phyloP scores from a whole-genome alignment of 1,284 basidiomycete species.

The Cryptococcus sp. region DNA sequence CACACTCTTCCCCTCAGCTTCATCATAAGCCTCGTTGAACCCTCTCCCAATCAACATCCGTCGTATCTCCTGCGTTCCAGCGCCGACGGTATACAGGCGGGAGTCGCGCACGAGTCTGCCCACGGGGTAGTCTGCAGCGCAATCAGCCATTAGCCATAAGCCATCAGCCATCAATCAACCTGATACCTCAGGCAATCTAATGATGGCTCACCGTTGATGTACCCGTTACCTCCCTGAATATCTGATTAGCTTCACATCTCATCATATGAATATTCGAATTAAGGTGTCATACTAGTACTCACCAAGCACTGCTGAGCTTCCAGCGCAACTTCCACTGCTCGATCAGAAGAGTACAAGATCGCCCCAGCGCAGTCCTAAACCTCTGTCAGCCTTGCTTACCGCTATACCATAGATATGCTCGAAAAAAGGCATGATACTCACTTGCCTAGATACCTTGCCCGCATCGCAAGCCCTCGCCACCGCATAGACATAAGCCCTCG shows the following conservation, averaged over 20 bases:
- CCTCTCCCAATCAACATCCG: constrained; percentile 87
- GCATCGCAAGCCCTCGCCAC: constrained; percentile 85
- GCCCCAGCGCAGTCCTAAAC: constrained; percentile 85
- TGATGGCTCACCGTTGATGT: constrained; percentile 72
- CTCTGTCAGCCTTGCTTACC: neutral
- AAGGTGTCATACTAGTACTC: constrained; percentile 9
- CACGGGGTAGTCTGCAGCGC: constrained; percentile 72
- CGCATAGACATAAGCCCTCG: constrained; percentile 87
- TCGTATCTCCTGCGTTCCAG: constrained; percentile 87
- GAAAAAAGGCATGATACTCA: constrained; percentile 53
- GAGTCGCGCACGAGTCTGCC: constrained; percentile 83
- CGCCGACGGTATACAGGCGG: constrained; percentile 83
- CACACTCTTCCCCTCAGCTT: constrained; percentile 23
- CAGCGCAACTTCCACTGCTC: constrained; percentile 82
- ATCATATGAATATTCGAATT: neutral
- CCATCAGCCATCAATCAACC: neutral
- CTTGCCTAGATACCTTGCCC: constrained; percentile 76
- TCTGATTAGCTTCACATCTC: neutral
- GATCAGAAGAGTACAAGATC: constrained; percentile 87
- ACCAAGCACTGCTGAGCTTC: constrained; percentile 84
- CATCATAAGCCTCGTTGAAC: constrained; percentile 66
- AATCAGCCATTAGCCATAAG: constrained; percentile 4
- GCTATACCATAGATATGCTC: neutral
- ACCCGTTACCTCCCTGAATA: constrained; percentile 76
- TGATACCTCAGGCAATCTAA: neutral